A percentile compares a stretch with the other conserved stretches of the same genome.
Conservation (phyloP, 306 rosid species). For the Cucurbita argyrosperma region DNA sequence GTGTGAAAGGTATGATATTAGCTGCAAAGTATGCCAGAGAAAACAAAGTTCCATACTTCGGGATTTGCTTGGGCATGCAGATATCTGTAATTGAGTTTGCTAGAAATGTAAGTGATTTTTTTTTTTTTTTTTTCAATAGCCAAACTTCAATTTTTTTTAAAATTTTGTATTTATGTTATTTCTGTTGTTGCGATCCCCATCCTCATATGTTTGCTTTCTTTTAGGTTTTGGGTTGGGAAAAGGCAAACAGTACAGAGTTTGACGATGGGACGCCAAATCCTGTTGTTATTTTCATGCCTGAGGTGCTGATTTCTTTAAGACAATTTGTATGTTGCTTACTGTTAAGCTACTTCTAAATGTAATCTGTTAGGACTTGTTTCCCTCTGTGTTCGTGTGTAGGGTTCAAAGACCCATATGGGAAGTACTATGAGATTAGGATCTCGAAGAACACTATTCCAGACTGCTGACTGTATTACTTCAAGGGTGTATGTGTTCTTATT, state of each 20-base stretch:
- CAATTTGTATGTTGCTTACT: not conserved
- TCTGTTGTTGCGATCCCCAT: not conserved
- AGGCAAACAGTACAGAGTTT: conserved; percentile 78
- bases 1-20: conserved; percentile 85
- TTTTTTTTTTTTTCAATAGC: not conserved
- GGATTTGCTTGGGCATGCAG: conserved; percentile 99
- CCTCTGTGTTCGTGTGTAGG: conserved; percentile 26
- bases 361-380: not conserved
- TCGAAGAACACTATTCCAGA: conserved; percentile 69
- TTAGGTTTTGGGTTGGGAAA: conserved; percentile 81
- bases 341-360: not conserved
- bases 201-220: conserved; percentile 13
- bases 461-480: conserved; percentile 66
- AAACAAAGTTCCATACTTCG: conserved; percentile 86
- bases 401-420: conserved; percentile 95
- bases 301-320: conserved; percentile 28
- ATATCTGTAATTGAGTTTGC: conserved; percentile 90
- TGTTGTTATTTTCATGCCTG: conserved; percentile 97
- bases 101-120: conserved; percentile 53
- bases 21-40: conserved; percentile 98
- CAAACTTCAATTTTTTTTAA: conserved; percentile 4
- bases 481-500: conserved; percentile 60
- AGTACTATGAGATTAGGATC: conserved; percentile 98
- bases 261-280: conserved; percentile 63
- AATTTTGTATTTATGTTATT: not conserved